These are phyloP conservation scores for Pythium guiyangense DNA, from an alignment of 352 stramenopile species.

Conservation along the genomic window DNA sequence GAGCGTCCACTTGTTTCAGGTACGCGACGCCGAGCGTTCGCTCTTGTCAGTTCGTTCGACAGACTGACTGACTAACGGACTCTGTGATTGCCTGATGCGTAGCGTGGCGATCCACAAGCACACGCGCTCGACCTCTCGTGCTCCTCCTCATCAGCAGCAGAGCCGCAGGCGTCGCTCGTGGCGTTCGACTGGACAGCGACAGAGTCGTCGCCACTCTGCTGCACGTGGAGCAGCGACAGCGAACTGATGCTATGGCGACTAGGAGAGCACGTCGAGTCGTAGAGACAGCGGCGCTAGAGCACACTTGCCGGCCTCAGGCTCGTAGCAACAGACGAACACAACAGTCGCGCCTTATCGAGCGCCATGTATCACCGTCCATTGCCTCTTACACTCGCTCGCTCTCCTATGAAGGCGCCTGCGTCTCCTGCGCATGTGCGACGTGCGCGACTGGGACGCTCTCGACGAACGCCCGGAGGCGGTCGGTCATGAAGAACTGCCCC, in stretches of 20 bases:
- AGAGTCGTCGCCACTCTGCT: background rate
- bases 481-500: constrained; percentile 76
- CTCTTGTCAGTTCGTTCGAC: background rate
- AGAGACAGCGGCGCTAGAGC: background rate
- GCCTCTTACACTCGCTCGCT: background rate
- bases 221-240: background rate
- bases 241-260: constrained; percentile 3
- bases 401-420: background rate
- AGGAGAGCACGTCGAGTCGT: background rate
- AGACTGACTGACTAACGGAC: too few relatives aligned
- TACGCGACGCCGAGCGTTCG: background rate
- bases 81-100: background rate
- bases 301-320: too few relatives aligned
- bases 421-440: background rate
- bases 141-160: background rate
- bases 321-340: too few relatives aligned
- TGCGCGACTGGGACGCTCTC: constrained; percentile 44
- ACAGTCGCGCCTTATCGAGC: too few relatives aligned
- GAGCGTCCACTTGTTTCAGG: constrained; percentile 8
- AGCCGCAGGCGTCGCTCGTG: background rate
- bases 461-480: constrained; percentile 66
- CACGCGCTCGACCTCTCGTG: background rate
- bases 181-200: too few relatives aligned
- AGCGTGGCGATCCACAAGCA: constrained; percentile 2
- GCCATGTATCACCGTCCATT: too few relatives aligned